phyloP scores from a whole-genome alignment of 2,329 filamentous ascomycete species.

The Nigrograna mackinnonii region DNA sequence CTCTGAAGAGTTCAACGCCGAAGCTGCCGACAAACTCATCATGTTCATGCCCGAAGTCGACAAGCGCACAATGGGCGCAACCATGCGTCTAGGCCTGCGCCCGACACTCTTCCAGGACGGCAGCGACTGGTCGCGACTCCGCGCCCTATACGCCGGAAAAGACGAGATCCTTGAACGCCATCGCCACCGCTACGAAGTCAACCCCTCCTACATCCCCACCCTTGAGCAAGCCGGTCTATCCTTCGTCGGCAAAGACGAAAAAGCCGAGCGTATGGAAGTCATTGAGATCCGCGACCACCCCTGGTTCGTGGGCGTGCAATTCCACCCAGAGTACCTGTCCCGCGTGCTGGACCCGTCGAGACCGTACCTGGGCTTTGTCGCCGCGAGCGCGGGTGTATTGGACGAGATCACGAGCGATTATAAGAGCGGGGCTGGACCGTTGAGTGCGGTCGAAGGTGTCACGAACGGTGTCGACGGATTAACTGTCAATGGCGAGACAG shows the following conservation, averaged over 20 bases:
- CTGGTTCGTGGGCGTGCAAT: constrained; percentile 85
- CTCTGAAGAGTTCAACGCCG: constrained; percentile 60
- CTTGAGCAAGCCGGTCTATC: constrained; percentile 71
- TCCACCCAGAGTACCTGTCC: constrained; percentile 84
- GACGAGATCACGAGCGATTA: constrained; percentile 47
- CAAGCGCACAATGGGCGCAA: constrained; percentile 77
- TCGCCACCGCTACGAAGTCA: constrained; percentile 89
- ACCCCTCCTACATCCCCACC: constrained; percentile 72
- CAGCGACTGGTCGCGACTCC: constrained; percentile 78
- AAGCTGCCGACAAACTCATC: constrained; percentile 70
- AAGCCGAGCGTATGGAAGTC: constrained; percentile 79
- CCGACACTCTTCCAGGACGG: constrained; percentile 74
- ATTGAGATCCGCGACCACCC: constrained; percentile 82
- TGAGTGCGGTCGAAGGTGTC: neutral
- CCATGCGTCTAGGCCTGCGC: constrained; percentile 81
- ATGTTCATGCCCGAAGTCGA: constrained; percentile 92
- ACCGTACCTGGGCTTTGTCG: constrained; percentile 83
- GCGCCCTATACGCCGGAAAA: constrained; percentile 69
- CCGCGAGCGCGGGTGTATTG: constrained; percentile 71
- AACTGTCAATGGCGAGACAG: constrained; percentile 3
- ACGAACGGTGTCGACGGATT: neutral
- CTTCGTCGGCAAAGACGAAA: constrained; percentile 80
- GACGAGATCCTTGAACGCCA: constrained; percentile 68
- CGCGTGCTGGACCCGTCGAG: constrained; percentile 74
- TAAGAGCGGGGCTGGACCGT: constrained; percentile 7